These are phyloP conservation scores for Neofusicoccum umdonicola DNA, from an alignment of 2,329 filamentous ascomycete species.

Conservation along the genomic window DNA sequence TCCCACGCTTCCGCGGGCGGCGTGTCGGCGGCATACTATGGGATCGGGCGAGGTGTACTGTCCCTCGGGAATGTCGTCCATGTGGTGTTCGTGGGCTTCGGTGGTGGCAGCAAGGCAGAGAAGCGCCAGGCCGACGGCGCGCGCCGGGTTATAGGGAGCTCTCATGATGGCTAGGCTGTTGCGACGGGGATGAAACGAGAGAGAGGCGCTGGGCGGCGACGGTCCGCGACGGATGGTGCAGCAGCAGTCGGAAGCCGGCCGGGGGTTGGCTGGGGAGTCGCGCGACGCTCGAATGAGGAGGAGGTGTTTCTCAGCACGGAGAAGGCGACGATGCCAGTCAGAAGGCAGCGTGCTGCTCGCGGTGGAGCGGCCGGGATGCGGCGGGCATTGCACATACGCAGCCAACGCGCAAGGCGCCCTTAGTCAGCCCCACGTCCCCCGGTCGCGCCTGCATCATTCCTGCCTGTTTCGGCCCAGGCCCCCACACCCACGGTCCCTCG, in stretches of 20 bases:
- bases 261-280: neutral
- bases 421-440: slow-evolving; percentile 1
- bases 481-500: neutral
- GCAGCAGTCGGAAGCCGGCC: neutral
- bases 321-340: neutral
- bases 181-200: slow-evolving; percentile 15
- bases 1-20: neutral
- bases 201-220: neutral
- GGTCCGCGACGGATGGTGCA: slow-evolving; percentile 1
- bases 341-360: neutral
- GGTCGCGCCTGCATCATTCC: slow-evolving; percentile 13
- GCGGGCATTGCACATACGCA: slow-evolving; percentile 3
- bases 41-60: slow-evolving; percentile 36
- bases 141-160: slow-evolving; percentile 12
- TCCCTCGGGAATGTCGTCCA: slow-evolving; percentile 39
- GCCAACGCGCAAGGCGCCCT: neutral
- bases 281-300: neutral
- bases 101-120: slow-evolving; percentile 39
- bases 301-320: slow-evolving; percentile 5
- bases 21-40: slow-evolving; percentile 25
- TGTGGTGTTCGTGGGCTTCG: slow-evolving; percentile 41
- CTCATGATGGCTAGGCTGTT: slow-evolving; percentile 9
- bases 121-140: slow-evolving; percentile 20
- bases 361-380: neutral
- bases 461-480: neutral